These are phyloP conservation scores for Alternaria postmessia DNA, from an alignment of 2,329 filamentous ascomycete genomes.

Conservation along the genomic window DNA sequence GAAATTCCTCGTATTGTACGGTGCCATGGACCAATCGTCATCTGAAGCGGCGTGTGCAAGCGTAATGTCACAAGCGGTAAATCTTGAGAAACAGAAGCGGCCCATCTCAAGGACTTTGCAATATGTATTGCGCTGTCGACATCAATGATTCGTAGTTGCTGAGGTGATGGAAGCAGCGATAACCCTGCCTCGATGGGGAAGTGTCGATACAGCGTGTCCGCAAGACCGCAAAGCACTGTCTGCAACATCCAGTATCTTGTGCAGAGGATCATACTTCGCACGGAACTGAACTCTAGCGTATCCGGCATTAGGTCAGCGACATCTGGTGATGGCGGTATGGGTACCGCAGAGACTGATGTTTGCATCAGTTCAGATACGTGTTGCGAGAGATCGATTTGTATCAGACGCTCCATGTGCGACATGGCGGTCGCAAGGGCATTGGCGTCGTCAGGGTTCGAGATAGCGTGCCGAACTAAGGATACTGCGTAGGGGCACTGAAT, in stretches of 20 bases:
- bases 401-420: constrained; percentile 32
- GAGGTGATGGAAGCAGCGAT: constrained; percentile 28
- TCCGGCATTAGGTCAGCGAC: constrained; percentile 32
- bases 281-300: constrained; percentile 30
- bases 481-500: constrained; percentile 40
- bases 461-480: constrained; percentile 29
- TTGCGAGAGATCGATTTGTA: constrained; percentile 25
- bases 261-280: constrained; percentile 34
- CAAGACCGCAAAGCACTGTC: constrained; percentile 33
- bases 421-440: constrained; percentile 31
- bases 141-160: constrained; percentile 26
- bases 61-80: constrained; percentile 39
- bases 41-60: constrained; percentile 38
- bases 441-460: constrained; percentile 28
- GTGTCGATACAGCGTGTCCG: constrained; percentile 33
- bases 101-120: constrained; percentile 34
- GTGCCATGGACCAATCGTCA: constrained; percentile 39
- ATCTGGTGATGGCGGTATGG: constrained; percentile 20
- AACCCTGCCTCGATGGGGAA: constrained; percentile 27
- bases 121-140: constrained; percentile 29
- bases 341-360: constrained; percentile 19
- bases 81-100: constrained; percentile 25
- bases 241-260: constrained; percentile 41
- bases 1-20: constrained; percentile 24
- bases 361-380: constrained; percentile 28